Evolutionary conservation across 768 basidiomycete genomes (phyloP).

Genomic region (Rhizopogon roseolus): DNA sequence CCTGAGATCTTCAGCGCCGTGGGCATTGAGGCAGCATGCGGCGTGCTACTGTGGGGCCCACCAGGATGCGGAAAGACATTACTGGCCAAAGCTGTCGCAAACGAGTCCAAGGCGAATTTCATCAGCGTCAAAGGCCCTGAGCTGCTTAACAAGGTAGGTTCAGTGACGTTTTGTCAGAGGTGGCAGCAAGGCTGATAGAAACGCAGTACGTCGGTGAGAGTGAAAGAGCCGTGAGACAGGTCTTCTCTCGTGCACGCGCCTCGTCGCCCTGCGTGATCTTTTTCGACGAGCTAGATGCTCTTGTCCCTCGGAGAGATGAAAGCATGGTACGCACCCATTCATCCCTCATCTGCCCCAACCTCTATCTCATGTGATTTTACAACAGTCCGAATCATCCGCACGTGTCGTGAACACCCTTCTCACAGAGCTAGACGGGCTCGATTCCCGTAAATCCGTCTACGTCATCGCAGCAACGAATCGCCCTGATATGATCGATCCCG

Average conservation of each 20-base stretch:
- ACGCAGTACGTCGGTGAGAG: constrained; percentile 93
- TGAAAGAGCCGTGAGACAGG: constrained; percentile 90
- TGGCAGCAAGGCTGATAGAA: constrained; percentile 1
- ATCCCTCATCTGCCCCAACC: neutral
- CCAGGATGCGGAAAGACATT: constrained; percentile 98
- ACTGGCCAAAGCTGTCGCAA: constrained; percentile 97
- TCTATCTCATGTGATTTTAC: neutral
- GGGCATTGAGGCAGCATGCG: constrained; percentile 88
- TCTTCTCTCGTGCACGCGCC: constrained; percentile 90
- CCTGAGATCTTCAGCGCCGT: constrained; percentile 87
- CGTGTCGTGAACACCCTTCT: constrained; percentile 89
- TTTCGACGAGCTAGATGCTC: constrained; percentile 91
- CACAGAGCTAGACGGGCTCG: constrained; percentile 91
- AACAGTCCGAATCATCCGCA: constrained; percentile 86
- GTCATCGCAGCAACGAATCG: constrained; percentile 94
- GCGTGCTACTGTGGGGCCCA: constrained; percentile 97
- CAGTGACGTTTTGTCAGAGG: neutral
- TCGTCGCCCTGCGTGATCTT: constrained; percentile 94
- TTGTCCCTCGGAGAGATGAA: constrained; percentile 89
- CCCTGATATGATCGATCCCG: constrained; percentile 96
- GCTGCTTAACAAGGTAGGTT: constrained; percentile 84
- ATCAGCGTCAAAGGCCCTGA: constrained; percentile 98
- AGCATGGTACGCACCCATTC: constrained; percentile 53
- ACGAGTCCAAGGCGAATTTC: constrained; percentile 92
- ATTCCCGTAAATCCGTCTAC: constrained; percentile 80